Base-by-base conservation (phyloP, 306 rosid species). In the Corylus heterophylla region DNA sequence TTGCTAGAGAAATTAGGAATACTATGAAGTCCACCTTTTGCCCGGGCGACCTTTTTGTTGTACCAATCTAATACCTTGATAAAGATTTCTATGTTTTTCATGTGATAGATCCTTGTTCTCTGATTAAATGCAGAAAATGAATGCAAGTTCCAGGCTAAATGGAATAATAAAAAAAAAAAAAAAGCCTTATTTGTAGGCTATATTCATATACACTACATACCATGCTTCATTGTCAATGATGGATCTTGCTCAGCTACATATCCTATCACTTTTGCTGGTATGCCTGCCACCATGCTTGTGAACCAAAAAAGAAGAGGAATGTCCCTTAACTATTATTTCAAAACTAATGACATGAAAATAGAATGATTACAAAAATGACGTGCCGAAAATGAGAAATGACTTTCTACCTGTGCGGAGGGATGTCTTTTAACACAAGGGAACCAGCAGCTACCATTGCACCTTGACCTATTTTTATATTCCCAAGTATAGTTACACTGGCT, bases 191-290 rank as follows among this genome's bases (percentile, higher is more conserved):
- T 8, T 14, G 12, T 54, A 71, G 62, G 70, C 18, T 76, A 59
- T 54, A 52, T 45, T 56, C 75, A 22, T 69, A 14, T 58, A 16
- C 8, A 74, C 37, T 39, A 66, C 94, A 90, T 86, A 95, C 98
- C 98, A 76, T 95, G 98, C 77, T 92, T 95, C 98, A 95, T 95
- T 76, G 96, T 92, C 85, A 95, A 82, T 67, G 98, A 92, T 31
- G 97, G 98, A 75, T 87, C 89, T 75, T 59, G 83, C 80, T 89
- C 97, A 16, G 74, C 84, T 54, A 87, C 88, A 86, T 81, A 82
- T 81, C 97, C 92, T 69, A 95, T 88, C 85, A 87, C 86, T 69
- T 85, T 88, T 74, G 98, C 96, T 8, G 97, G 98, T 76, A 89
- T 92, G 79, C 98, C 98, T 67, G 97, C 98, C 49, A 88, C 96